Conservation (phyloP, 2,329 filamentous ascomycete species). For the Ophiostoma ulmi region DNA sequence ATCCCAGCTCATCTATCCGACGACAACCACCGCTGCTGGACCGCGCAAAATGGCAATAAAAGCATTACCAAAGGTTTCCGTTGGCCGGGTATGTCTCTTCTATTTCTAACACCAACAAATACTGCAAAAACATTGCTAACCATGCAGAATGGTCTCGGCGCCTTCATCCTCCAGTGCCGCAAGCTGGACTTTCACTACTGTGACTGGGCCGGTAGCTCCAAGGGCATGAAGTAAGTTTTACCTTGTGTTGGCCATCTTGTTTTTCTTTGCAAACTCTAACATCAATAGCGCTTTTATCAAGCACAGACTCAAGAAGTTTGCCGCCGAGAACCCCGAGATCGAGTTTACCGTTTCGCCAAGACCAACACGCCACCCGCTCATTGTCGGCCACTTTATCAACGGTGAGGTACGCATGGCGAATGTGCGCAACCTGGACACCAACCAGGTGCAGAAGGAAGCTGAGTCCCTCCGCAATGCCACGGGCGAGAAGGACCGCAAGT, state of each 20-base stretch:
- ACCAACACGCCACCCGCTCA: conserved; percentile 81
- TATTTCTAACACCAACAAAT: neutral
- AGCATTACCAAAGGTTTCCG: conserved; percentile 28
- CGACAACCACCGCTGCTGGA: conserved; percentile 14
- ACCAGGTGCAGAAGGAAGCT: conserved; percentile 76
- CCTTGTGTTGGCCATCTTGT: no score
- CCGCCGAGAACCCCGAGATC: conserved; percentile 74
- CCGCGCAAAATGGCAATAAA: conserved; percentile 28
- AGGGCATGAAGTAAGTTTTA: conserved; percentile 77
- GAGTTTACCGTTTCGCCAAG: conserved; percentile 89
- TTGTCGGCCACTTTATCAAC: conserved; percentile 90
- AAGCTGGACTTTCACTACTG: conserved; percentile 95
- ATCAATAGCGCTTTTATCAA: conserved; percentile 69
- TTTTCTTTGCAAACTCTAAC: conserved; percentile 18
- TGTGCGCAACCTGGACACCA: conserved; percentile 76
- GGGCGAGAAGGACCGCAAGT: conserved; percentile 64
- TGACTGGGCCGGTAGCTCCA: conserved; percentile 89
- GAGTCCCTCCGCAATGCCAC: conserved; percentile 67
- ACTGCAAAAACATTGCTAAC: neutral
- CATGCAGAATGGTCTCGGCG: conserved; percentile 83
- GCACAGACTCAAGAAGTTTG: conserved; percentile 69
- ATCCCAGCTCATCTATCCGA: neutral
- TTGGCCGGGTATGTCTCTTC: conserved; percentile 25
- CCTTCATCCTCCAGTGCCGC: conserved; percentile 97
- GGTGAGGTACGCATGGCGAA: conserved; percentile 79